Evolutionary conservation across 225 moss, liverwort and hornwort genomes (phyloP).

Genomic region (Antitrichia curtipendula): DNA sequence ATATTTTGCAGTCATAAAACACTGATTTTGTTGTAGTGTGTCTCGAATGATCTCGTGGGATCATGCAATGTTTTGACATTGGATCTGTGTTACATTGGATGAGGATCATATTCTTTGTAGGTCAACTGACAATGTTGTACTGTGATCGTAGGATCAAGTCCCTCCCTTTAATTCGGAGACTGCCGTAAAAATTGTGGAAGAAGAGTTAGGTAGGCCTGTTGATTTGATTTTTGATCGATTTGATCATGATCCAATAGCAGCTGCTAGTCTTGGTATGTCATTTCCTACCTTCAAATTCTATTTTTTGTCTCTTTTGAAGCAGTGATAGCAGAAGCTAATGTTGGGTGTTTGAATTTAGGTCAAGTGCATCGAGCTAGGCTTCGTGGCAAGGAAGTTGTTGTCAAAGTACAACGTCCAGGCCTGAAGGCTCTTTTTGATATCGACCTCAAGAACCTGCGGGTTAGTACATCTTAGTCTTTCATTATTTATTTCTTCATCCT

Average conservation of each 20-base stretch:
- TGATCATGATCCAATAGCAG: constrained; percentile 93
- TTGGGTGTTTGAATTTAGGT: constrained; percentile 28
- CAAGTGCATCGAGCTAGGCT: constrained; percentile 91
- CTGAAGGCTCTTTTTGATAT: constrained; percentile 96
- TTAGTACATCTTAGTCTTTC: constrained; percentile 1
- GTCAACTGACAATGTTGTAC: neutral
- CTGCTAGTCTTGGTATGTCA: constrained; percentile 85
- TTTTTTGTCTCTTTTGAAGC: neutral
- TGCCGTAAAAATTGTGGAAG: constrained; percentile 73
- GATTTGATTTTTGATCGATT: constrained; percentile 73
- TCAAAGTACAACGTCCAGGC: constrained; percentile 99
- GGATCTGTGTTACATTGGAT: neutral
- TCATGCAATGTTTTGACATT: neutral
- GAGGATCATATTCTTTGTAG: neutral
- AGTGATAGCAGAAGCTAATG: neutral
- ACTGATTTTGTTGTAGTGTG: too few species aligned
- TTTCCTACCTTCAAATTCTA: neutral
- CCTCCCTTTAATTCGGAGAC: constrained; percentile 92
- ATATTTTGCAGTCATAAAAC: too few species aligned
- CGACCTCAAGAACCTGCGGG: constrained; percentile 93
- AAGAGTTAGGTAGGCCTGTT: constrained; percentile 75
- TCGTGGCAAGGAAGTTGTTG: constrained; percentile 78
- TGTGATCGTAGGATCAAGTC: constrained; percentile 70
- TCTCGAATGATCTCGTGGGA: neutral
- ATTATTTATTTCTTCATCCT: neutral